Base-by-base conservation (phyloP, 176 grass and related monocot genomes). In the Olyra latifolia region DNA sequence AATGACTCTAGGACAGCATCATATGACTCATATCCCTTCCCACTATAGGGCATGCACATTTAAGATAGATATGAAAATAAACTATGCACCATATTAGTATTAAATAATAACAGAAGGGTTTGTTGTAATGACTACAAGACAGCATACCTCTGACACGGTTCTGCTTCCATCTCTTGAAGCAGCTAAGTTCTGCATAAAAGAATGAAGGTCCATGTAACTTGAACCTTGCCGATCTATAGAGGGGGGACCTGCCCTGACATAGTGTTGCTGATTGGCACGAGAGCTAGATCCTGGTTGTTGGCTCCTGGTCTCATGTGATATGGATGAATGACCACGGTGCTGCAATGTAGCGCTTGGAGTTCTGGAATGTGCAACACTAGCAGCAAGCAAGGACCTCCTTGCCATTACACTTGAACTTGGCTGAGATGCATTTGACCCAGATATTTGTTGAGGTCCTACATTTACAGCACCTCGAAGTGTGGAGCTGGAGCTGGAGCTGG, bases 121-220 rank as follows among this genome's bases (percentile, higher is more conserved):
- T 42, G 19, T 66, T 71, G 22, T 20, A 24, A 58, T 49, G 22
- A 78, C 40, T 77, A 2, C 0, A 89, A 57, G 24, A 10, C 5
- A 54, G 32, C 50, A 63, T 83, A 91, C 88, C 88, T 91, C 84
- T 64, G 88, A 84, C 17, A 80, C 54, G 1, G 80, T 74, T n/a
- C 88, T 91, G 56, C 46, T 87, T 71, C 88, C 88, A 32, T 91
- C 88, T 62, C 88, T 87, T 42, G 88, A 83, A 69, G 82, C 70
- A 56, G 88, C 61, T 76, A 91, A 80, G 8, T n/a, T 80, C 76
- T 87, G 88, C 88, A 91, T 87, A 58, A 87, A 91, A 70, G 80
- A 91, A 12, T 86, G 88, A 75, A 91, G 80, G 45, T 87, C 88
- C 74, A 87, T 17, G 35, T 87, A 83, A 74, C 75, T 17, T 69